phyloP scores from a whole-genome alignment of 345 rosid genomes.

The Populus euphratica region DNA sequence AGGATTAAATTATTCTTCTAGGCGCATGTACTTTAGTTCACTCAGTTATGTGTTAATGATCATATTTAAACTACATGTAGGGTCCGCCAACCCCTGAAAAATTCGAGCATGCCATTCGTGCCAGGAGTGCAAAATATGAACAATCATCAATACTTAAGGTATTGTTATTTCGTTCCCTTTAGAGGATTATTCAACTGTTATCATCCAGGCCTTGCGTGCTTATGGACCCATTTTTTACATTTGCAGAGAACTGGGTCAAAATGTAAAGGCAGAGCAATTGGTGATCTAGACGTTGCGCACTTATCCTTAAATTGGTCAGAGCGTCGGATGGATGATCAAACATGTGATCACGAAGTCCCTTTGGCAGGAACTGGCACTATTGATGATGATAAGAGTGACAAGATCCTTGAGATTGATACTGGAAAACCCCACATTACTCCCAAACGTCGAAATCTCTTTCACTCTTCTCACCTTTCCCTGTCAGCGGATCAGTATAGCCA shows the following conservation, averaged over 20 bases:
- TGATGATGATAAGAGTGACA: slow-evolving; percentile 59
- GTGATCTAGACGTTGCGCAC: slow-evolving; percentile 30
- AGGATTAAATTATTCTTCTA: not conserved
- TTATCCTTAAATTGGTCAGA: slow-evolving; percentile 33
- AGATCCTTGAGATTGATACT: slow-evolving; percentile 66
- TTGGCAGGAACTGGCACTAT: slow-evolving; percentile 25
- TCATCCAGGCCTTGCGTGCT: slow-evolving; percentile 1
- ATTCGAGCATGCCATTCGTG: slow-evolving; percentile 48
- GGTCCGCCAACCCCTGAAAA: slow-evolving; percentile 90
- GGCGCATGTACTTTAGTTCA: not conserved
- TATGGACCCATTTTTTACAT: not conserved
- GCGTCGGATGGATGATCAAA: slow-evolving; percentile 20
- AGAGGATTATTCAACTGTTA: not conserved
- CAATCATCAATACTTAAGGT: slow-evolving; percentile 62
- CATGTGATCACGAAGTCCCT: slow-evolving; percentile 31
- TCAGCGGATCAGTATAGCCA: slow-evolving; percentile 37
- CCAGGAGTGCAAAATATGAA: slow-evolving; percentile 46
- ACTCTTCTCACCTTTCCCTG: slow-evolving; percentile 33
- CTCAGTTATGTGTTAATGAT: not conserved
- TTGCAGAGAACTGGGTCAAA: slow-evolving; percentile 66
- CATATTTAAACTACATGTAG: slow-evolving; percentile 29
- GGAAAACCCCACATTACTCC: slow-evolving; percentile 45
- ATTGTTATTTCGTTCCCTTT: not conserved
- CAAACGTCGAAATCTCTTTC: slow-evolving; percentile 48
- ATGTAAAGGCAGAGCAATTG: slow-evolving; percentile 34